Evolutionary conservation across 805 yeast species (phyloP).

Genomic region (Priceomyces melissophilus): DNA sequence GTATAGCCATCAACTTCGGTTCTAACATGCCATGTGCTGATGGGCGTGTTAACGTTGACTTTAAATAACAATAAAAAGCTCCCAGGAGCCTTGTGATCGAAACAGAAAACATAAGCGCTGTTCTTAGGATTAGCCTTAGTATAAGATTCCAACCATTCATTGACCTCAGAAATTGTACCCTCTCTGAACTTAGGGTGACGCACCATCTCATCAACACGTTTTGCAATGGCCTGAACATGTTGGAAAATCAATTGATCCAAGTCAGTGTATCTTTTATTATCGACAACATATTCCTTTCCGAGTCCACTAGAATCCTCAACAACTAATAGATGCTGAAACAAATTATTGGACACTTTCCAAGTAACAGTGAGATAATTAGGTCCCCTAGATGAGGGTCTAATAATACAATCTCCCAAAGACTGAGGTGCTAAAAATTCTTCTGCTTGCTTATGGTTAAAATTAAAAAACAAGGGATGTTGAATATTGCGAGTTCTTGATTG

Average conservation of each 20-base stretch:
- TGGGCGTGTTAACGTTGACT: conserved; percentile 62
- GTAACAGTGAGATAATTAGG: conserved; percentile 85
- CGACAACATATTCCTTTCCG: conserved; percentile 62
- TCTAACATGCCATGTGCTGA: conserved; percentile 85
- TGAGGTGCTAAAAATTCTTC: conserved; percentile 88
- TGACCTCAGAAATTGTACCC: conserved; percentile 76
- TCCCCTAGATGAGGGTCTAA: conserved; percentile 93
- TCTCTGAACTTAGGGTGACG: conserved; percentile 84
- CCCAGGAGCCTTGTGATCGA: conserved; percentile 91
- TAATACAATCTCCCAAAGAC: conserved; percentile 86
- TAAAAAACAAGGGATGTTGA: conserved; percentile 87
- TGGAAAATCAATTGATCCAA: conserved; percentile 89
- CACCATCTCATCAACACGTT: conserved; percentile 78
- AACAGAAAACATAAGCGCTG: conserved; percentile 87
- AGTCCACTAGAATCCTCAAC: conserved; percentile 68
- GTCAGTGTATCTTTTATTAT: conserved; percentile 70
- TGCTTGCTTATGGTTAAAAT: conserved; percentile 82
- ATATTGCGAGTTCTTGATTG: conserved; percentile 71
- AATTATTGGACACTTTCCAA: conserved; percentile 90
- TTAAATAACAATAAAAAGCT: conserved; percentile 87
- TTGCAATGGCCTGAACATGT: conserved; percentile 79
- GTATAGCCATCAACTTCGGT: conserved; percentile 86
- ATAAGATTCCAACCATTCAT: conserved; percentile 82
- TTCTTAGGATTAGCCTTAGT: conserved; percentile 88
- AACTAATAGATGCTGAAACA: conserved; percentile 89